Evolutionary conservation across 768 basidiomycete species (phyloP).

Genomic region (Tricholomella constricta): DNA sequence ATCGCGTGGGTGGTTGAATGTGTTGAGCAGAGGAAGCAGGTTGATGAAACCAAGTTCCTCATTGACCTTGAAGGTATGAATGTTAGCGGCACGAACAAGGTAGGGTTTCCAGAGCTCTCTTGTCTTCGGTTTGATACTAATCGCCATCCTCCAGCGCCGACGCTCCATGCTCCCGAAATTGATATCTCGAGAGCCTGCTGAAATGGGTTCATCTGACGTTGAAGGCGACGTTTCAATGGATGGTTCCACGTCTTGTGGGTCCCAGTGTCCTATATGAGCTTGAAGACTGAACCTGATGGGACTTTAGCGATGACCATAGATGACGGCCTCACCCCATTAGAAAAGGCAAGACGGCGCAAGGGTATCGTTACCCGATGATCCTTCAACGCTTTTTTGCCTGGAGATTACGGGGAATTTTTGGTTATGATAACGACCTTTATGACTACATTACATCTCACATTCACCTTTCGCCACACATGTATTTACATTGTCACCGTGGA

Average conservation of each 20-base stretch:
- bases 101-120: constrained; percentile 25
- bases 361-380: constrained; percentile 15
- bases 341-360: constrained; percentile 62
- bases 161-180: constrained; percentile 73
- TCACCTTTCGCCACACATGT: not conserved
- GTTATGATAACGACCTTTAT: constrained; percentile 7
- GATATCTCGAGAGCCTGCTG: constrained; percentile 38
- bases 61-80: constrained; percentile 65
- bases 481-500: not conserved
- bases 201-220: constrained; percentile 24
- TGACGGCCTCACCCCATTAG: constrained; percentile 67
- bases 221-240: constrained; percentile 46
- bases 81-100: constrained; percentile 66
- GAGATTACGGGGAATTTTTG: not conserved
- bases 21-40: constrained; percentile 61
- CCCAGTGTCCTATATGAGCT: not conserved
- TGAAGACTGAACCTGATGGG: constrained; percentile 14
- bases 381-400: not conserved
- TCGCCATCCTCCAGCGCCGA: constrained; percentile 52
- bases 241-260: constrained; percentile 46
- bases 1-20: constrained; percentile 92
- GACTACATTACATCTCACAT: not conserved
- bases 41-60: constrained; percentile 66
- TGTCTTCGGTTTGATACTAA: not conserved
- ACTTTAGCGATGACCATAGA: constrained; percentile 44